These are phyloP conservation scores for Glebionis coronaria DNA, from an alignment of 129 eudicot species.

Conservation along the genomic window DNA sequence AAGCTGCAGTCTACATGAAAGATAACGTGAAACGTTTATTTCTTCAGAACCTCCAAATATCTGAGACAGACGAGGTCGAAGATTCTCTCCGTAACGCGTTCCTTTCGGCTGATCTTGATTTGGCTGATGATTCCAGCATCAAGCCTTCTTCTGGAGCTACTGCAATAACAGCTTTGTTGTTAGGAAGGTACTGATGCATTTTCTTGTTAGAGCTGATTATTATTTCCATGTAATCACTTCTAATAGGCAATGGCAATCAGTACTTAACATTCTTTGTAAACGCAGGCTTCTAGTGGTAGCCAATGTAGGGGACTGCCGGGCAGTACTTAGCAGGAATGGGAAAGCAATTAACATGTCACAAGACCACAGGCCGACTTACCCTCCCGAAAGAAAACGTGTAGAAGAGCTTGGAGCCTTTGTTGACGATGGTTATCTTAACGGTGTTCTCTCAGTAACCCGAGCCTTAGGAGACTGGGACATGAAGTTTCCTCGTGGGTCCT, in stretches of 20 bases:
- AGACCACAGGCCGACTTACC: slow-evolving; percentile 59
- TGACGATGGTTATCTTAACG: slow-evolving; percentile 65
- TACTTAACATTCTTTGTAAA: not conserved
- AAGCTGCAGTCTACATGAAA: slow-evolving; percentile 70
- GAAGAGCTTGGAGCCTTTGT: slow-evolving; percentile 60
- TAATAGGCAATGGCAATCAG: not conserved
- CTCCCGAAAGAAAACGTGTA: slow-evolving; percentile 49
- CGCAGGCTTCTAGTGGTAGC: slow-evolving; percentile 71
- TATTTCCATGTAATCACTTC: not conserved
- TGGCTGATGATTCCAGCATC: slow-evolving; percentile 62
- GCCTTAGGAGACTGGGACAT: slow-evolving; percentile 82
- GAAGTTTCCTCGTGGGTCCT: slow-evolving; percentile 60
- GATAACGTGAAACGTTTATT: slow-evolving; percentile 48
- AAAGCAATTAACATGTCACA: slow-evolving; percentile 67
- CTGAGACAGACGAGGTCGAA: slow-evolving; percentile 55
- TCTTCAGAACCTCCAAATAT: slow-evolving; percentile 45
- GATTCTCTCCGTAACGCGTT: slow-evolving; percentile 51
- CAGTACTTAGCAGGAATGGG: slow-evolving; percentile 67
- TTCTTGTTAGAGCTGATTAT: not conserved
- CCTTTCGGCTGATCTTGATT: slow-evolving; percentile 61
- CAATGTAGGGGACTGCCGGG: slow-evolving; percentile 74
- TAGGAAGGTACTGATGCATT: slow-evolving; percentile 48
- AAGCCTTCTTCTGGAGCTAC: slow-evolving; percentile 74
- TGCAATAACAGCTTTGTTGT: slow-evolving; percentile 67
- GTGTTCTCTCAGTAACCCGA: slow-evolving; percentile 57